Conservation (phyloP, 495 filamentous ascomycete genomes). For the Neurospora sp. region DNA sequence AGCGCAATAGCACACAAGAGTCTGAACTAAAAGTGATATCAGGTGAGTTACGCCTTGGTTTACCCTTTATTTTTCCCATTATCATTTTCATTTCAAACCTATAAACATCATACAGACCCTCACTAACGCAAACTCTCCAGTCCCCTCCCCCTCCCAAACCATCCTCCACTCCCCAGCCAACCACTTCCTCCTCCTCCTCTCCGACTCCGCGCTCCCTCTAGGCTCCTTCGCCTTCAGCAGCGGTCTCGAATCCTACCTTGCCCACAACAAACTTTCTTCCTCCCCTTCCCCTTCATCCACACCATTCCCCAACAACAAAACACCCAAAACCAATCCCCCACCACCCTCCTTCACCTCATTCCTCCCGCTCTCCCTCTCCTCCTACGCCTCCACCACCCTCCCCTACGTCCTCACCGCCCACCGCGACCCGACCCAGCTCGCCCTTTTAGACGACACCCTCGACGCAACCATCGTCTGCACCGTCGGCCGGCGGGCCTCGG, state of each 20-base stretch:
- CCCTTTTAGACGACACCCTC: constrained; percentile 66
- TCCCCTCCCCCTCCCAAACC: background rate
- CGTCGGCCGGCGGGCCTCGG: constrained; percentile 73
- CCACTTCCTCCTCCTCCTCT: constrained; percentile 82
- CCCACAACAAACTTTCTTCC: constrained; percentile 47
- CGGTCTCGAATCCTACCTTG: constrained; percentile 87
- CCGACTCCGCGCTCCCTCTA: constrained; percentile 89
- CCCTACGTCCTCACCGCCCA: constrained; percentile 78
- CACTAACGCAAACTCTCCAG: background rate
- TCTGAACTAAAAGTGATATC: background rate
- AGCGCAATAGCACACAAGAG: background rate
- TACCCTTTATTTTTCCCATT: no score
- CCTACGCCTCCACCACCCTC: constrained; percentile 67
- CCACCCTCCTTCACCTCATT: constrained; percentile 56
- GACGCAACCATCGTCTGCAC: constrained; percentile 81
- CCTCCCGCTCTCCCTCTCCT: constrained; percentile 65
- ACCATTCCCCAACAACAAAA: background rate
- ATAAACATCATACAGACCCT: no score
- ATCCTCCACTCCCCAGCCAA: constrained; percentile 17
- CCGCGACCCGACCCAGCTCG: constrained; percentile 44
- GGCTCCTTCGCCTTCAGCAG: constrained; percentile 96
- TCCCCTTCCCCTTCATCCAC: constrained; percentile 5
- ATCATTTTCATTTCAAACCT: no score
- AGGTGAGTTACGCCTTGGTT: background rate
- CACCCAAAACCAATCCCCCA: constrained; percentile 12